Conservation (phyloP, 805 yeast genomes). For the Cyberlindnera veronae region DNA sequence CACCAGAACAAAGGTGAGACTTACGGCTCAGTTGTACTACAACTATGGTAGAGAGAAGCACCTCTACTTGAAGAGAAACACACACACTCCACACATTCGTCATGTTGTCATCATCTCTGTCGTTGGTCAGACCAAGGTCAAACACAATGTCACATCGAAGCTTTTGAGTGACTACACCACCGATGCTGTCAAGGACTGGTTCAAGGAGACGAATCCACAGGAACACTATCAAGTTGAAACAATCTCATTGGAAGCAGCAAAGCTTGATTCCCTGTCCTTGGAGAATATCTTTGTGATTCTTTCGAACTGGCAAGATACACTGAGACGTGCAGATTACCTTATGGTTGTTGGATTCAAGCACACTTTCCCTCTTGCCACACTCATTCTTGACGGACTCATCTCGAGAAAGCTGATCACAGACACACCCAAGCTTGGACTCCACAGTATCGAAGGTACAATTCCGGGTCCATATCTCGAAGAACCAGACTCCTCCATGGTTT, state of each 20-base stretch:
- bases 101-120: constrained; percentile 31
- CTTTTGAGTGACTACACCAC: constrained; percentile 28
- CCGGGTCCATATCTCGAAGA: constrained; percentile 40
- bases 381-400: constrained; percentile 44
- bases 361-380: constrained; percentile 48
- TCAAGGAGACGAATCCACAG: neutral
- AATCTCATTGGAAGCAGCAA: constrained; percentile 35
- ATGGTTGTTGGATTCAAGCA: constrained; percentile 51
- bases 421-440: constrained; percentile 27
- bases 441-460: constrained; percentile 36
- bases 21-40: constrained; percentile 35
- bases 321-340: constrained; percentile 46
- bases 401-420: constrained; percentile 24
- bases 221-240: constrained; percentile 21
- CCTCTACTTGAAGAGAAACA: constrained; percentile 31
- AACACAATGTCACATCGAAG: constrained; percentile 9
- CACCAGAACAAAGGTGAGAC: constrained; percentile 31
- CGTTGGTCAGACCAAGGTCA: constrained; percentile 30
- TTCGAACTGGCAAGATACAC: constrained; percentile 45
- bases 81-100: constrained; percentile 19
- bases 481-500: constrained; percentile 1
- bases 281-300: constrained; percentile 44
- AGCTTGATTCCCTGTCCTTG: constrained; percentile 30
- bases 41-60: constrained; percentile 35
- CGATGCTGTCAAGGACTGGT: constrained; percentile 29